These are phyloP conservation scores for Austroboletus novae-zelandiae DNA, from an alignment of 1,284 basidiomycete genomes.

Conservation along the genomic window DNA sequence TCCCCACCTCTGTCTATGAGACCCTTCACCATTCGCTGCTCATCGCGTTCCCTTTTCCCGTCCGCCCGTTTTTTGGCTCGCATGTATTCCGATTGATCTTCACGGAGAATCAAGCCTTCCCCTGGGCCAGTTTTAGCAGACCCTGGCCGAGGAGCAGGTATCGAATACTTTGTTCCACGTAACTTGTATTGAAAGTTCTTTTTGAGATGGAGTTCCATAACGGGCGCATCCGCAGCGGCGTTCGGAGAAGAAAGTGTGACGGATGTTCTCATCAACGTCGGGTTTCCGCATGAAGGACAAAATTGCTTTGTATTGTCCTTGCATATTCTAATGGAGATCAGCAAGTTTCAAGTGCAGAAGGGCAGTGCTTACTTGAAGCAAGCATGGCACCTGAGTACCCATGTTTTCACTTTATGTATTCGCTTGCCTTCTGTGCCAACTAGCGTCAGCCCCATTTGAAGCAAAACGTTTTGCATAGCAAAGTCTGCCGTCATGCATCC, in stretches of 20 bases:
- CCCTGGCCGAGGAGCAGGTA: constrained; percentile 90
- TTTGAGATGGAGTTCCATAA: constrained; percentile 86
- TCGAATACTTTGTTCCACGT: constrained; percentile 91
- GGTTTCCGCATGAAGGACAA: constrained; percentile 96
- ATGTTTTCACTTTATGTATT: constrained; percentile 91
- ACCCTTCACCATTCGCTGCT: constrained; percentile 68
- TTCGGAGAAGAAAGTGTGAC: constrained; percentile 78
- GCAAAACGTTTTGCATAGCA: constrained; percentile 97
- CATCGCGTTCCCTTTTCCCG: constrained; percentile 72
- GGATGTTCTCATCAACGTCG: constrained; percentile 88
- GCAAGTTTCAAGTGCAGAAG: neutral
- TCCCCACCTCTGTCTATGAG: constrained; percentile 53
- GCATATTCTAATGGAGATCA: constrained; percentile 68
- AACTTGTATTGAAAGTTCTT: constrained; percentile 93
- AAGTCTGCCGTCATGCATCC: constrained; percentile 99
- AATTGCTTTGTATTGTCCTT: constrained; percentile 95
- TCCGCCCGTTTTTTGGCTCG: constrained; percentile 77
- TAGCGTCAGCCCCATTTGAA: constrained; percentile 93
- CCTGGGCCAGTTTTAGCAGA: constrained; percentile 81
- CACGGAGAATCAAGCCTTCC: constrained; percentile 81
- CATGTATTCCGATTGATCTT: constrained; percentile 87
- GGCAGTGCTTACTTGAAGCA: constrained; percentile 90
- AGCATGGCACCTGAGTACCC: constrained; percentile 96
- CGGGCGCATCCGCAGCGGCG: constrained; percentile 56
- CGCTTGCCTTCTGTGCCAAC: constrained; percentile 91